A percentile compares a stretch with the other conserved stretches of the same genome.
Conservation (phyloP, 2,329 filamentous ascomycete genomes). For the Akanthomyces uredinophilus region DNA sequence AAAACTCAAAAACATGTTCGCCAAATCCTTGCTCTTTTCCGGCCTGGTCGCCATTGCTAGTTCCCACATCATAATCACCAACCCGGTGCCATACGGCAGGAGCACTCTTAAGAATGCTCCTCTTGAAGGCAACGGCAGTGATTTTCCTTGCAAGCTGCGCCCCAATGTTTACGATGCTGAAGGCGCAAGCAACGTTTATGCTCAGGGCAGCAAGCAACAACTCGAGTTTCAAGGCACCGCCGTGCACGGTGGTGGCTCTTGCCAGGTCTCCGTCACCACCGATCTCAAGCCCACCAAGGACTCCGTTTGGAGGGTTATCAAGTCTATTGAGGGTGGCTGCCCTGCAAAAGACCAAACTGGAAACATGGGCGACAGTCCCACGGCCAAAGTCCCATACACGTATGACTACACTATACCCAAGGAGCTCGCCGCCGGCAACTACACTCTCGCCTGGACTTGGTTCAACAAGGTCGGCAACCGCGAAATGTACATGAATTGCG, state of each 20-base stretch:
- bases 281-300: conserved; percentile 62
- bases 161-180: conserved; percentile 40
- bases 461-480: conserved; percentile 89
- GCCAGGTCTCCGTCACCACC: conserved; percentile 81
- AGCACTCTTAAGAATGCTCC: conserved; percentile 54
- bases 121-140: conserved; percentile 49
- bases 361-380: conserved; percentile 50
- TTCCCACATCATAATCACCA: conserved; percentile 72
- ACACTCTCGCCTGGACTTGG: conserved; percentile 89
- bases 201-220: conserved; percentile 34
- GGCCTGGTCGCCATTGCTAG: conserved; percentile 55
- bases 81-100: conserved; percentile 58
- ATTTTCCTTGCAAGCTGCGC: conserved; percentile 80
- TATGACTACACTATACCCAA: conserved; percentile 70
- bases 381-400: conserved; percentile 41
- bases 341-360: conserved; percentile 54
- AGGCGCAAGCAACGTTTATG: conserved; percentile 52
- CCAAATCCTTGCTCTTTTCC: conserved; percentile 45
- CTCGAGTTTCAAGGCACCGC: conserved; percentile 67
- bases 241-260: conserved; percentile 85
- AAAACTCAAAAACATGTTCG: conserved; percentile 47
- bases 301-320: conserved; percentile 81
- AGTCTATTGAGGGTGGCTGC: conserved; percentile 82
- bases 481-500: conserved; percentile 98
- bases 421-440: conserved; percentile 68